Conservation (phyloP, 2,329 filamentous ascomycete species). For the Paecilomyces variotii region DNA sequence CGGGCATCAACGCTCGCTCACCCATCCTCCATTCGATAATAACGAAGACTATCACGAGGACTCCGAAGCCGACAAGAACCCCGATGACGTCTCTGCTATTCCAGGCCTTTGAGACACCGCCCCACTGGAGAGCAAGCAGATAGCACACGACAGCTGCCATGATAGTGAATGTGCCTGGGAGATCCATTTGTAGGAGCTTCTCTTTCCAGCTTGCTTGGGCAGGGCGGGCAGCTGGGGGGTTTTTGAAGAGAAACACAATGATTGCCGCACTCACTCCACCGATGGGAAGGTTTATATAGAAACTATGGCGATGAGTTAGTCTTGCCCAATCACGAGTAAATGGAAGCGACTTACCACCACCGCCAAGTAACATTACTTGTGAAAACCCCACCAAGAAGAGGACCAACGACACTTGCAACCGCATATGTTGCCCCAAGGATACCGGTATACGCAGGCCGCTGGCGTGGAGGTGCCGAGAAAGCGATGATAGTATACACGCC, state of each 20-base stretch:
- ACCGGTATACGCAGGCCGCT: slow-evolving; percentile 25
- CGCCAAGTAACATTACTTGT: slow-evolving; percentile 39
- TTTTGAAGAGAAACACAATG: slow-evolving; percentile 18
- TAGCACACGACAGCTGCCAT: slow-evolving; percentile 17
- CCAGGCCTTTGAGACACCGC: slow-evolving; percentile 16
- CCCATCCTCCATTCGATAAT: slow-evolving; percentile 12
- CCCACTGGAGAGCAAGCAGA: slow-evolving; percentile 21
- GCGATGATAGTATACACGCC: slow-evolving; percentile 22
- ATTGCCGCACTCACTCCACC: slow-evolving; percentile 17
- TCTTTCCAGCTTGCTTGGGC: slow-evolving; percentile 8
- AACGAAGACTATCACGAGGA: slow-evolving; percentile 14
- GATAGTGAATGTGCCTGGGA: slow-evolving; percentile 14
- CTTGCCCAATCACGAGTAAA: neutral
- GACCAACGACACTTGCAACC: slow-evolving; percentile 41
- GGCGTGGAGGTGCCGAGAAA: slow-evolving; percentile 6
- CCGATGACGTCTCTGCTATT: slow-evolving; percentile 14
- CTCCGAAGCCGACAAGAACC: slow-evolving; percentile 13
- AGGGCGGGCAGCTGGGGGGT: slow-evolving; percentile 9
- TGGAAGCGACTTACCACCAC: slow-evolving; percentile 24
- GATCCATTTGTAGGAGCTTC: slow-evolving; percentile 16
- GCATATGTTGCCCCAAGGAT: slow-evolving; percentile 44
- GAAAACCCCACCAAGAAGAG: slow-evolving; percentile 39
- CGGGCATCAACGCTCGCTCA: slow-evolving; percentile 23
- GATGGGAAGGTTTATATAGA: slow-evolving; percentile 28
- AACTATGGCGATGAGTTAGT: slow-evolving; percentile 6